Evolutionary conservation across 352 stramenopile genomes (phyloP), one percentile per base, ranked within the genome.

Genomic region (Globisporangium lucens): DNA sequence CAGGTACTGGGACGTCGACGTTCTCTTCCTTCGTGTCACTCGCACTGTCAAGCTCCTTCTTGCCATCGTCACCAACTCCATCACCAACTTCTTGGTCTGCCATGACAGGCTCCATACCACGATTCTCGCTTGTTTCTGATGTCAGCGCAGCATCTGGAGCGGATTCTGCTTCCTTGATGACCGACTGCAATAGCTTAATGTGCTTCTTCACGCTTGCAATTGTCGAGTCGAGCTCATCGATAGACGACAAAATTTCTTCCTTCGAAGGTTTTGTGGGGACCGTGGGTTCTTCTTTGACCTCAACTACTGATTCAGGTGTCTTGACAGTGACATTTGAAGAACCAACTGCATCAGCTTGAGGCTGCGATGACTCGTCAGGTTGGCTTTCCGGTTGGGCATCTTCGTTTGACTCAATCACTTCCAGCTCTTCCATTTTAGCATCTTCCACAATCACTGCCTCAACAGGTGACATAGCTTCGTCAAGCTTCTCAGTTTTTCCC

Each of bases 221-320:
- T 12, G 78, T 76, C 0, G 79, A 88, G 66, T 96, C 88, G 12
- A 96, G 58, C 38, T 70, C 52, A 61, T 96, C 88, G 52, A 96
- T 96, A 15, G 86, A 80, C 5, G 72, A 76, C n/a, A 96, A 70
- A 71, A 96, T 93, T 27, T 83, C 74, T 66, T 94, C 85, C 63
- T 96, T 96, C 46, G 83, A 85, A 1, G 76, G 75, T 33, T 81
- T 79, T 20, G 71, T 46, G 12, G 36, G 49, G 4, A 56, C 57
- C 6, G 24, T 56, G 27, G 35, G 36, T 30, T 56, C 27, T 53
- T 58, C 56, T 43, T 78, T 70, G 17, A 24, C 38, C 51, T 69
- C 64, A 6, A 22, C 10, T 1, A 47, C 22, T n/a, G 29, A 8
- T 41, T 58, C 63, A 20, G 33, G 35, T 3, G 7, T 33, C 49